A percentile compares a stretch with the other conserved stretches of the same genome.
Evolutionary conservation across 2,329 filamentous ascomycete genomes (phyloP).

Genomic region (Xylariales sp.): DNA sequence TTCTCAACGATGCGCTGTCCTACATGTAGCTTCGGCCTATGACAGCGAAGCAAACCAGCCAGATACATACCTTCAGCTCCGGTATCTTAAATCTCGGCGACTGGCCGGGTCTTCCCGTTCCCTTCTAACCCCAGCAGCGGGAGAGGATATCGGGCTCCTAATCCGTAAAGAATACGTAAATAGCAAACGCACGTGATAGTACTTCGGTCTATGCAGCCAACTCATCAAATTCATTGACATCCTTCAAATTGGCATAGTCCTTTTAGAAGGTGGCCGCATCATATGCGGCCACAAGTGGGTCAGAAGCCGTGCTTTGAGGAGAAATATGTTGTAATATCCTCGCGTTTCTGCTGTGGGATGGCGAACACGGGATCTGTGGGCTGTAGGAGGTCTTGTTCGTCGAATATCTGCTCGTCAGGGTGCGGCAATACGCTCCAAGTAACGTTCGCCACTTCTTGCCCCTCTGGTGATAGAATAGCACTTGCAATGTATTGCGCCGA

Average conservation of each 20-base stretch:
- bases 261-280: conserved; percentile 22
- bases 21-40: conserved; percentile 1
- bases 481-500: conserved; percentile 65
- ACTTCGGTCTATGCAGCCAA: too few species aligned
- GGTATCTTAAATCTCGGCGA: conserved; percentile 2
- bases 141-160: too few species aligned
- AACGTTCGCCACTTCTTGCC: conserved; percentile 36
- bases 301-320: conserved; percentile 53
- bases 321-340: conserved; percentile 63
- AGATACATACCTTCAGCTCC: neutral
- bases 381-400: conserved; percentile 64
- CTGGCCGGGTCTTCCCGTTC: conserved; percentile 2
- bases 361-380: conserved; percentile 81
- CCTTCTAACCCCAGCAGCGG: neutral
- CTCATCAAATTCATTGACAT: neutral
- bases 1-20: conserved; percentile 5
- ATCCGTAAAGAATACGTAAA: too few species aligned
- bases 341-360: conserved; percentile 67
- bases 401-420: conserved; percentile 59
- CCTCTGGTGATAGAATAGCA: conserved; percentile 26
- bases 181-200: too few species aligned
- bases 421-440: conserved; percentile 39
- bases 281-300: conserved; percentile 28
- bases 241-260: conserved; percentile 24
- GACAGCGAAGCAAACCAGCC: neutral